Base-by-base conservation (phyloP, 768 basidiomycete species). In the Leccinellum albellum region DNA sequence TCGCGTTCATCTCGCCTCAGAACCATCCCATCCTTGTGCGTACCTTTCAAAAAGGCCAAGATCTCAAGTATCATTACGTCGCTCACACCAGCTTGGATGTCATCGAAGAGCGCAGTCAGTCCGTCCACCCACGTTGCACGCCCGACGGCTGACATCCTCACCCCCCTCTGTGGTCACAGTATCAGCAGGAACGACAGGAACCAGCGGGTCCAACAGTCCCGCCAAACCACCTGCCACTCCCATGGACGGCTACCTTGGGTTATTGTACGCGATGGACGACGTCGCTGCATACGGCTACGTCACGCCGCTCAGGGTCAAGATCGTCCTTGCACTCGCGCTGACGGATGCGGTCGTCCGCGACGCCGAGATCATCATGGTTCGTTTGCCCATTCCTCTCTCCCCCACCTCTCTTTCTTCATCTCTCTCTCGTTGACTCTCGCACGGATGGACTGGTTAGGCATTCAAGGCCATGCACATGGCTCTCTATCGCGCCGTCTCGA, bases 271-370 rank as follows among this genome's bases (percentile, higher is more conserved):
- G n/a, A 88, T 95, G 79, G 94, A 96, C 73, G 93, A 95, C 63
- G 88, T 91, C 50, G 92, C 91, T 2, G 90, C 93, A 37, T 95
- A 95, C 71, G 94, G 93, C 40, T 96, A 93, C 73, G 83, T 94
- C 50, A 94, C 91, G 10, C 91, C 93, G 13, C 76, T 91, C 59
- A 91, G 88, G 67, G 80, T 94, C 65, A 94, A 94, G 76, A 92
- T 96, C 64, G 81, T 96, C 56, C 67, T 95, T 52, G 87, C 87
- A 1, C 72, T 95, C 51, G 86, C 89, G 8, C 73, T 94, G 60
- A 84, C 89, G 8, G 94, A 96, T 66, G 79, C 88, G 13, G 82
- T 94, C 21, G 84, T 94, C 29, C 83, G 84, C 37, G 94, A 96
- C 67, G 77, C 79, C 24, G 93, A 95, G 64, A 80, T 95, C 56